Conservation (phyloP, 257 asterid genomes). For the Solanum habrochaites region DNA sequence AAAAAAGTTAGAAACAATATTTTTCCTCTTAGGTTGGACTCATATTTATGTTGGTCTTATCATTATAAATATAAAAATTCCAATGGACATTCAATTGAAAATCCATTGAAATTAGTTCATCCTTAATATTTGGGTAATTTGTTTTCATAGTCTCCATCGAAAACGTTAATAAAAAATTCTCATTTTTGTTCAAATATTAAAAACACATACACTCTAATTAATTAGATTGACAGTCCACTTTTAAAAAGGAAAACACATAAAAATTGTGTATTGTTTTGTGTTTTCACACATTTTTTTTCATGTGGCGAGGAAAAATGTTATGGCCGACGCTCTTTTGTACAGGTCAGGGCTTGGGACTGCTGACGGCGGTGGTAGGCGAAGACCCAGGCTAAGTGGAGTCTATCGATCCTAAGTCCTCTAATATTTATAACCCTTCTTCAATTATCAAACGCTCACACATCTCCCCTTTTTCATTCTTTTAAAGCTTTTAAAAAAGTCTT, state of each 20-base stretch:
- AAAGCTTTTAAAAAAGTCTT: neutral
- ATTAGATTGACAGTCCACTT: neutral
- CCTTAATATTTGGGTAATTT: neutral
- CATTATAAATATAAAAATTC: neutral
- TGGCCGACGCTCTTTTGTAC: too few species aligned
- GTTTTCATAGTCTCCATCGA: neutral
- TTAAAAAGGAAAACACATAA: too few species aligned
- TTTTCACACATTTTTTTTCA: neutral
- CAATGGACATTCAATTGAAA: neutral
- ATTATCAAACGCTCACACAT: too few species aligned
- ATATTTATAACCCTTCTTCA: neutral
- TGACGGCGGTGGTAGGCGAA: too few species aligned
- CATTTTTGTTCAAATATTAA: neutral
- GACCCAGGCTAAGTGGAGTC: too few species aligned
- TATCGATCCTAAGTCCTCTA: neutral
- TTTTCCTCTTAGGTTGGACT: neutral
- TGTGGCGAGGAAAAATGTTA: too few species aligned
- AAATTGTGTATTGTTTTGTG: too few species aligned
- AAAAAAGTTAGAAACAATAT: constrained; percentile 18
- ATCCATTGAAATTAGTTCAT: neutral
- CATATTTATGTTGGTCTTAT: neutral
- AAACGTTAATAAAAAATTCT: neutral
- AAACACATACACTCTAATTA: neutral
- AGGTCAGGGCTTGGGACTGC: too few species aligned
- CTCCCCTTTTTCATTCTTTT: neutral